phyloP scores from a whole-genome alignment of 345 rosid genomes.

The Triadica sebifera region DNA sequence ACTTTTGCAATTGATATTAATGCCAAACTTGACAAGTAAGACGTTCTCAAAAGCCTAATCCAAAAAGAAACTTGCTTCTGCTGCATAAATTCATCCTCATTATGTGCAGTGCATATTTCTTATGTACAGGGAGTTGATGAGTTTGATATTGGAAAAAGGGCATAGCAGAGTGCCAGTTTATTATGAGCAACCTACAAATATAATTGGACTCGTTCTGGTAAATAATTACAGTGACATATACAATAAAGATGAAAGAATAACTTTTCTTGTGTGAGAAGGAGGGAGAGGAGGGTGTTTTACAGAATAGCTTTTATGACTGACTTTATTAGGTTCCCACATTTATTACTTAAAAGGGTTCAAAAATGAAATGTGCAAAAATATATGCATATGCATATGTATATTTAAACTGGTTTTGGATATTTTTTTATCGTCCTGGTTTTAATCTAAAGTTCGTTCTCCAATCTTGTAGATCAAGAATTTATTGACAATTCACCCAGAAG shows the following conservation, averaged over 20 bases:
- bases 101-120: slow-evolving; percentile 20
- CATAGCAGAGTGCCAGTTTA: slow-evolving; percentile 98
- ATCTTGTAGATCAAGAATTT: slow-evolving; percentile 70
- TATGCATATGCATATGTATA: not conserved
- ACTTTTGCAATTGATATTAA: slow-evolving; percentile 83
- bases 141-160: slow-evolving; percentile 83
- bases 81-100: slow-evolving; percentile 14
- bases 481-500: slow-evolving; percentile 79
- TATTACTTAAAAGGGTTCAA: no score
- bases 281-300: not conserved
- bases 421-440: not conserved
- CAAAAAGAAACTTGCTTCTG: slow-evolving; percentile 12
- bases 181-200: slow-evolving; percentile 84
- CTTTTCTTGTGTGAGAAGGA: not conserved
- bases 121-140: slow-evolving; percentile 64
- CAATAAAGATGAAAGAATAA: slow-evolving; percentile 1
- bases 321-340: no score
- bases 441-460: not conserved
- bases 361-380: no score
- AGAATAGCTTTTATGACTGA: not conserved
- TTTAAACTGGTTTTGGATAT: not conserved
- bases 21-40: slow-evolving; percentile 75
- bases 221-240: not conserved
- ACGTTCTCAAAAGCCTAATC: slow-evolving; percentile 13
- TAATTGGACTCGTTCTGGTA: slow-evolving; percentile 90